phyloP scores from a whole-genome alignment of 1,139 yeast species.

The Saccharomyces hybrid region DNA sequence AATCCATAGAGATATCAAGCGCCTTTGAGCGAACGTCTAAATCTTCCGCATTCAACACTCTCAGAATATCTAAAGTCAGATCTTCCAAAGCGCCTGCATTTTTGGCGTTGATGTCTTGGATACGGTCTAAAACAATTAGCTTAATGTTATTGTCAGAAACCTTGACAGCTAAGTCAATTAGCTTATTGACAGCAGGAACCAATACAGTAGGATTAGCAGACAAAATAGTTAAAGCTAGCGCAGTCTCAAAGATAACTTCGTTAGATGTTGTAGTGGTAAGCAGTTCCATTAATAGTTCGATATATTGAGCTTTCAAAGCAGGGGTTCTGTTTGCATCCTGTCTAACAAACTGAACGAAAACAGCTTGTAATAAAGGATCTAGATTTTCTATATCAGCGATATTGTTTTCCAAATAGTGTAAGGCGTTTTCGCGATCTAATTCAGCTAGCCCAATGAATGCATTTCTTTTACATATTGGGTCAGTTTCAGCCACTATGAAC shows the following conservation, averaged over 20 bases:
- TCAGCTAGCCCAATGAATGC: slow-evolving; percentile 85
- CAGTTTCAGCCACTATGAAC: slow-evolving; percentile 75
- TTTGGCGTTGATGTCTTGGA: slow-evolving; percentile 62
- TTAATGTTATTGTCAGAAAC: slow-evolving; percentile 93
- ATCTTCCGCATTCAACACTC: slow-evolving; percentile 81
- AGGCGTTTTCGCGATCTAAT: slow-evolving; percentile 77
- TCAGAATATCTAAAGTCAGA: slow-evolving; percentile 74
- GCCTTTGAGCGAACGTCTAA: slow-evolving; percentile 87
- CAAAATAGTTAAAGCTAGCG: slow-evolving; percentile 70
- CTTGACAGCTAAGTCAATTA: slow-evolving; percentile 80
- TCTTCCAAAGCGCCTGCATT: slow-evolving; percentile 85
- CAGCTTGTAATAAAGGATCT: slow-evolving; percentile 81
- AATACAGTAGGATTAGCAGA: slow-evolving; percentile 63
- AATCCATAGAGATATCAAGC: slow-evolving; percentile 67
- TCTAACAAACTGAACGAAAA: slow-evolving; percentile 86
- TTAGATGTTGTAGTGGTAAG: slow-evolving; percentile 62
- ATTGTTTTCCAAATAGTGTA: slow-evolving; percentile 70
- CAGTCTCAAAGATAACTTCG: slow-evolving; percentile 87
- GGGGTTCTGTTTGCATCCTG: slow-evolving; percentile 64
- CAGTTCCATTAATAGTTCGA: slow-evolving; percentile 64
- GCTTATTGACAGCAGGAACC: slow-evolving; percentile 70
- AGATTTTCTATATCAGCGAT: slow-evolving; percentile 54
- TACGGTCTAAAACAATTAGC: slow-evolving; percentile 81
- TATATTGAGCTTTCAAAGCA: slow-evolving; percentile 60
- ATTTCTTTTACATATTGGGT: slow-evolving; percentile 90